Base-by-base conservation (phyloP, 1,139 yeast genomes). In the Petasospora rhodanensis region DNA sequence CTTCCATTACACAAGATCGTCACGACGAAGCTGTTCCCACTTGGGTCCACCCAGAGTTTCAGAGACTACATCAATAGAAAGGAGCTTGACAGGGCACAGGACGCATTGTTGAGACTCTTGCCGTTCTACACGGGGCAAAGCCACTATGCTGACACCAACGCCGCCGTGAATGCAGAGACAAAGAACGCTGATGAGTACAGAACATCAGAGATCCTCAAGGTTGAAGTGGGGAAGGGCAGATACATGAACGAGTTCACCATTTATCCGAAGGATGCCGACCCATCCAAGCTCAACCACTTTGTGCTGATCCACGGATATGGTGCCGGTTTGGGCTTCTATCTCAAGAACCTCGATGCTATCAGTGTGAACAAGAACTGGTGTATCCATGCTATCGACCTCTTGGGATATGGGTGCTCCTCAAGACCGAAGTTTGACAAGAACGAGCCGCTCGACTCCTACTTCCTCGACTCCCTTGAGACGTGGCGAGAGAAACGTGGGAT, bases 381-480 rank as follows among this genome's bases (percentile, higher is more conserved):
- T 38, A 66, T 82, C 20, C 91, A 81, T 58, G 76, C 86, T 1
- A 68, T 82, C 12, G 91, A 82, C 51, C 56, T 81, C 21, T 65
- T 80, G n/a, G 93, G 91, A 0, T 81, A 79, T 51, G 91, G 91
- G 0, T 78, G 80, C 46, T 78, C 86, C 2, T 71, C 85, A 1
- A 59, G 91, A 40, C 81, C 84, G 0, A 59, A 62, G 8, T 77
- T 75, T 37, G 72, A 72, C 46, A 51, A 38, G 49, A 56, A 32
- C 36, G 56, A 29, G 50, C 59, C 50, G 24, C 70, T 43, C 2
- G 95, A 86, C 51, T 67, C 69, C 35, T 79, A 82, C 67, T 86
- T 84, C 49, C 66, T 83, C 43, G 95, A 85, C 55, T 64, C 93
- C 8, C 54, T 82, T 22, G 93, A 85, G 55, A 66, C 59, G 39